A percentile compares a stretch with the other conserved stretches of the same genome.
Conservation (phyloP, 176 grass and related monocot genomes). For the Aegilops tauschii region DNA sequence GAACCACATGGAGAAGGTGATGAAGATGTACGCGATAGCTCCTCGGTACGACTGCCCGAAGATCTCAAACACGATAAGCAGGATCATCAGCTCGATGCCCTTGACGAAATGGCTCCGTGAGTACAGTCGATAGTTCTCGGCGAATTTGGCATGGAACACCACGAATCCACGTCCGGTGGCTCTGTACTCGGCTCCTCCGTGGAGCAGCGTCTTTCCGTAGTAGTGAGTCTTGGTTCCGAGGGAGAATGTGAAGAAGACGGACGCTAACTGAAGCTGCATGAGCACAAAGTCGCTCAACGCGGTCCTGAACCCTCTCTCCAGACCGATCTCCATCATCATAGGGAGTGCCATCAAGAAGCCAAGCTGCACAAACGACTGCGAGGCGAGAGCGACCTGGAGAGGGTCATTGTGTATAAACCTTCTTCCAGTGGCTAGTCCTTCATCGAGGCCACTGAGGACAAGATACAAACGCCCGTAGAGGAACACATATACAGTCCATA, state of each 20-base stretch:
- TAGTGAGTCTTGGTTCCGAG: constrained; percentile 97
- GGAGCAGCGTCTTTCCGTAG: constrained; percentile 87
- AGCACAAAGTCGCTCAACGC: constrained; percentile 90
- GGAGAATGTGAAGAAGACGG: constrained; percentile 97
- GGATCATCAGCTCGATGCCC: constrained; percentile 82
- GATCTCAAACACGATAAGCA: constrained; percentile 89
- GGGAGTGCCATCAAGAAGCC: constrained; percentile 91
- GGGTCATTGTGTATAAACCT: constrained; percentile 73
- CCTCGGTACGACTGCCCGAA: constrained; percentile 86
- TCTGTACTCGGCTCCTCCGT: constrained; percentile 92
- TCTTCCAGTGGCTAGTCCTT: constrained; percentile 49
- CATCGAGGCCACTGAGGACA: constrained; percentile 84
- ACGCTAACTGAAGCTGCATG: constrained; percentile 92
- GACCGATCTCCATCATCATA: constrained; percentile 98
- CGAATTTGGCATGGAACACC: constrained; percentile 97
- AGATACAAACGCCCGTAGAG: constrained; percentile 92
- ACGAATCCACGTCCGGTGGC: constrained; percentile 94
- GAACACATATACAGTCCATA: constrained; percentile 88
- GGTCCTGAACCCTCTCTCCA: constrained; percentile 95
- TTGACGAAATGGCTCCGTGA: constrained; percentile 97
- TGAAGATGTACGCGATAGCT: constrained; percentile 75
- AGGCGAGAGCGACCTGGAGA: constrained; percentile 85
- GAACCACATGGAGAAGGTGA: constrained; percentile 97
- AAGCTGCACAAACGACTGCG: constrained; percentile 93
- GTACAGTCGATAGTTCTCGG: constrained; percentile 82